phyloP scores from a whole-genome alignment of 1,284 basidiomycete species.

The Rhodotorula sp. region DNA sequence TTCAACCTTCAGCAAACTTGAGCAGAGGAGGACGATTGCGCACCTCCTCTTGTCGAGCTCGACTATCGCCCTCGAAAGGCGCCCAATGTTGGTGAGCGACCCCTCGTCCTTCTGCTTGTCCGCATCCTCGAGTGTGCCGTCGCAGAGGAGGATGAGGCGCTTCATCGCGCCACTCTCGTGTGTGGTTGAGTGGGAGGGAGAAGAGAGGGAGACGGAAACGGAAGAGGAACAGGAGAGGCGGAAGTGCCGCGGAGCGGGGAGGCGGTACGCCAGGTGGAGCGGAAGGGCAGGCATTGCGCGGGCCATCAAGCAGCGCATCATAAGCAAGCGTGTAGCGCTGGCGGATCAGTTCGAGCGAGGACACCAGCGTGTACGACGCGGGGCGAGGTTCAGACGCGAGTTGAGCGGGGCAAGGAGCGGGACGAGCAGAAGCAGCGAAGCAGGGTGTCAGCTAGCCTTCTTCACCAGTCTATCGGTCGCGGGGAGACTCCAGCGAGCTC shows the following conservation, averaged over 20 bases:
- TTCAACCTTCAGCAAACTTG: too few species aligned
- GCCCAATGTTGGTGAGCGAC: slow-evolving; percentile 17
- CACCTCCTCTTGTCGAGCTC: slow-evolving; percentile 6
- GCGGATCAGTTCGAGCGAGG: too few species aligned
- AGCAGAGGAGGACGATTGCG: background rate
- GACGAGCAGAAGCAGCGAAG: too few species aligned
- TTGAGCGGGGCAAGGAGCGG: background rate
- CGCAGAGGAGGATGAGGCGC: slow-evolving; percentile 24
- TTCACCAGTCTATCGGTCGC: too few species aligned
- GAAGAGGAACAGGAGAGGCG: background rate
- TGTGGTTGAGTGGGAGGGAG: background rate
- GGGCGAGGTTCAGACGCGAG: background rate
- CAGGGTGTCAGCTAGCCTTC: background rate
- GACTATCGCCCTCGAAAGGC: slow-evolving; percentile 4
- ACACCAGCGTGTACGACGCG: too few species aligned
- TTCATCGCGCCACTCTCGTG: slow-evolving; percentile 8
- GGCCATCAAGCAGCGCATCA: too few species aligned
- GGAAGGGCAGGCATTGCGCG: too few species aligned
- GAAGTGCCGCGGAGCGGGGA: background rate
- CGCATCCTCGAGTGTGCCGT: slow-evolving; percentile 27
- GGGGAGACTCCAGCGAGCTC: too few species aligned
- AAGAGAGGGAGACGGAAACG: background rate
- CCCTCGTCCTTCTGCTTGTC: slow-evolving; percentile 1
- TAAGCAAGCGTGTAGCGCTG: too few species aligned
- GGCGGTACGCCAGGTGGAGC: too few species aligned